Evolutionary conservation across 2,329 filamentous ascomycete species (phyloP), one percentile per base, ranked within the genome.

Genomic region (Aspergillus carbonarius): DNA sequence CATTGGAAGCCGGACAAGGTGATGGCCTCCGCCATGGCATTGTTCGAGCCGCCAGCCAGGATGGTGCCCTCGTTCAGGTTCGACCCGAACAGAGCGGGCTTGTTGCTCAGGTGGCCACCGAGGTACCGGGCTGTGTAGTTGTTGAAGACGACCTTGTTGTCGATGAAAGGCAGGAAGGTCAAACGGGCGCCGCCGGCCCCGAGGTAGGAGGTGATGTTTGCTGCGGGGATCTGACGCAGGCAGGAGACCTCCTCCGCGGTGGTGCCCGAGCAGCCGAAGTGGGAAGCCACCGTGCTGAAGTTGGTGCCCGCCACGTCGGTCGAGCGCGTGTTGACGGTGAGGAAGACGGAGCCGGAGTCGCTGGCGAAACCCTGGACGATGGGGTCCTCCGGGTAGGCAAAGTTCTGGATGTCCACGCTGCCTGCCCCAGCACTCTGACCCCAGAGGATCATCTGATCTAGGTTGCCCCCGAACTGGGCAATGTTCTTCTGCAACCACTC

Each of bases 401-500:
- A 62, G 5, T 50, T 54, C 23, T 54, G 57, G 25, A 60, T 47
- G 25, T 42, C 51, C 35, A 54, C 57, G 15, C 54, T 59, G 17
- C 20, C 59, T 18, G 59, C 61, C 12, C 37, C 37, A 8, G 37
- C 37, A 5, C n/a, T 18, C 15, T 40, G 37, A 10, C 37, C 37
- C 18, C 77, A 79, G 40, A 74, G 56, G 39, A 66, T 66, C 59
- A 76, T 70, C 15, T 66, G 65, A 1, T 64, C 52, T 1, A 70
- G 67, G 42, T 76, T 72, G 12, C 74, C 73, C 8, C 73, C 73
- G 58, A 76, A 76, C 15, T 61, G 66, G 10, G 59, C 67, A 30
- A 76, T 73, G 50, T 76, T 70, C 7, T 69, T 61, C 12, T 68
- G 63, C 7, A 75, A 65, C 73, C 73, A 76, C 58, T 70, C 66